A percentile compares a stretch with the other conserved stretches of the same genome.
phyloP scores from a whole-genome alignment of 2,329 filamentous ascomycete genomes.

The Fusarium robinianum region DNA sequence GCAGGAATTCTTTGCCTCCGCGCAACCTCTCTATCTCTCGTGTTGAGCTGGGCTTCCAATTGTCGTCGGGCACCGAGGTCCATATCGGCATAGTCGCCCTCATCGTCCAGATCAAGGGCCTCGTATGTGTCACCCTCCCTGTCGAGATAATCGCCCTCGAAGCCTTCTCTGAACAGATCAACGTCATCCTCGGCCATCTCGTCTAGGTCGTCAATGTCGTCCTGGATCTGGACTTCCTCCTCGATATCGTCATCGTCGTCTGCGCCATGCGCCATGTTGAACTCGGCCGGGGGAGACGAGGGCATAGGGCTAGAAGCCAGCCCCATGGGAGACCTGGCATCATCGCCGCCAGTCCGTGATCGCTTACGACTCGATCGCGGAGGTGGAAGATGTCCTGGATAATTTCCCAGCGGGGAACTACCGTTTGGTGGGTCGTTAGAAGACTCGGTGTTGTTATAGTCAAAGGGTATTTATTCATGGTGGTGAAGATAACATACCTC shows the following conservation, averaged over 20 bases:
- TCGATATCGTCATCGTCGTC: constrained; percentile 75
- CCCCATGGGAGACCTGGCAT: constrained; percentile 56
- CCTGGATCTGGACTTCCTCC: constrained; percentile 72
- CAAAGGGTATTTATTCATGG: no score
- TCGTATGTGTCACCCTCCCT: constrained; percentile 73
- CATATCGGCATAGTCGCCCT: constrained; percentile 73
- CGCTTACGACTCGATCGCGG: constrained; percentile 59
- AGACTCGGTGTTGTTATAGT: neutral
- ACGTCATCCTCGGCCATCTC: constrained; percentile 82
- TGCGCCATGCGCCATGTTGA: constrained; percentile 66
- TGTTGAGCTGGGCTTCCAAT: constrained; percentile 74
- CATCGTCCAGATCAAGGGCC: constrained; percentile 74
- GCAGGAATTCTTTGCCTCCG: constrained; percentile 69
- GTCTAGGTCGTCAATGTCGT: constrained; percentile 77
- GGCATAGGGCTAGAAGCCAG: constrained; percentile 65
- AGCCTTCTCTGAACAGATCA: constrained; percentile 75
- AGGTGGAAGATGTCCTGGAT: constrained; percentile 78
- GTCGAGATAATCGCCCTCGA: constrained; percentile 71
- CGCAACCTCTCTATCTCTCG: constrained; percentile 72
- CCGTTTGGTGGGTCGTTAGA: constrained; percentile 22
- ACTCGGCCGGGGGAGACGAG: constrained; percentile 65
- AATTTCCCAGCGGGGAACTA: constrained; percentile 82
- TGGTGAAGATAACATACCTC: constrained; percentile 22
- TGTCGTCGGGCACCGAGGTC: constrained; percentile 68
- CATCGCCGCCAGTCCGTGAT: constrained; percentile 55